phyloP scores from a whole-genome alignment of 2,329 filamentous ascomycete species.

The Aspergillus puulaauensis region DNA sequence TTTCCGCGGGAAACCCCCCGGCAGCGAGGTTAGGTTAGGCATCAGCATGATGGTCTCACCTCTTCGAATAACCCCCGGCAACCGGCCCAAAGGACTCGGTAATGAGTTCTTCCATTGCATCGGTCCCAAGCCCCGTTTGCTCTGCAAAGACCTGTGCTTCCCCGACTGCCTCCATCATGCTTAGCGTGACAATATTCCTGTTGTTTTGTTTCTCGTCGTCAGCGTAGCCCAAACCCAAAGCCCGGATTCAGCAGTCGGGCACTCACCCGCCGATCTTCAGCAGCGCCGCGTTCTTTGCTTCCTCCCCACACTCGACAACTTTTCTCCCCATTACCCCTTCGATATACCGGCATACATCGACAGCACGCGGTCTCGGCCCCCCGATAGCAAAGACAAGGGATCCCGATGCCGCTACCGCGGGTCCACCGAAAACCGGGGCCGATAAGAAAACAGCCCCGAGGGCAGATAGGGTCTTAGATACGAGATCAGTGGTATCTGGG shows the following conservation, averaged over 20 bases:
- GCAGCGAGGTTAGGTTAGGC: too few relatives aligned
- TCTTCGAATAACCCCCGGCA: conserved; percentile 43
- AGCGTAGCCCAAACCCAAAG: too few relatives aligned
- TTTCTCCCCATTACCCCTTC: conserved; percentile 45
- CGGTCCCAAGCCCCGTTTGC: conserved; percentile 44
- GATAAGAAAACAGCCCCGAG: conserved; percentile 36
- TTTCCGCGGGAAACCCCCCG: background rate
- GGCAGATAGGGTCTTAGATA: conserved; percentile 20
- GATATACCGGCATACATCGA: conserved; percentile 39
- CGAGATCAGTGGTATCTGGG: conserved; percentile 59
- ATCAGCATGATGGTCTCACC: conserved; percentile 19
- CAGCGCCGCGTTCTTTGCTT: conserved; percentile 41
- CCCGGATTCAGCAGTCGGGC: background rate
- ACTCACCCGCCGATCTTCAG: conserved; percentile 47
- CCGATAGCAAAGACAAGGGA: conserved; percentile 47
- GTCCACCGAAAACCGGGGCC: conserved; percentile 47
- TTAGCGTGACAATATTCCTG: conserved; percentile 44
- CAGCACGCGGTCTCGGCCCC: conserved; percentile 32
- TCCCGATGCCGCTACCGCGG: conserved; percentile 44
- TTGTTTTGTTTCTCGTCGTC: too few relatives aligned
- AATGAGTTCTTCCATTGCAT: conserved; percentile 44
- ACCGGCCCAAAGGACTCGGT: conserved; percentile 45
- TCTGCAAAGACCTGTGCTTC: conserved; percentile 50
- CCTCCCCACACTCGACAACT: conserved; percentile 44
- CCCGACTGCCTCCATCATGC: conserved; percentile 47